Evolutionary conservation across 371 early-diverging fungal genomes (phyloP), one percentile per base, ranked within the genome.

Genomic region (Parasitella parasitica): DNA sequence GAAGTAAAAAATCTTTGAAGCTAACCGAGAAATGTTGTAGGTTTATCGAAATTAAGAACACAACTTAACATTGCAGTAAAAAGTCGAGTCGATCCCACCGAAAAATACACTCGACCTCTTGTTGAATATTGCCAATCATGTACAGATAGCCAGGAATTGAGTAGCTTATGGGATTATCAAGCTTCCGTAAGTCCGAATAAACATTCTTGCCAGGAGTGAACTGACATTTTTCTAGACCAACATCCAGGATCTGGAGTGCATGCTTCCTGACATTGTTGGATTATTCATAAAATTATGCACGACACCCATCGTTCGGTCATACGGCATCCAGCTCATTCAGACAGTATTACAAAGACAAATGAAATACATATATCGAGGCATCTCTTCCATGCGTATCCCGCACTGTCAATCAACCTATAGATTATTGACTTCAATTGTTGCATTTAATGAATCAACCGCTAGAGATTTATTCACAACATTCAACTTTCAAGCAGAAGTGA

Each of bases 341-440:
- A 67, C 73, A 3, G 59, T 76, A 15, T 54, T 73, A 32, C 65
- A 68, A 36, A 41, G 69, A 54, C 76, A 69, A 16, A 84, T 94
- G 79, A 95, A 94, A 70, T 94, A 90, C 71, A 82, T 97, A 22
- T 95, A 95, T 70, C 83, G 91, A 27, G 94, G 93, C 30, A 82
- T 97, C 80, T 91, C 89, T 2, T 78, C 83, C 8, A 90, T 94
- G 56, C 62, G 73, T 50, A 67, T 76, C 48, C 74, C 76, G 32
- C 72, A 74, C 7, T 73, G 73, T 53, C 72, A 74, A 48, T 70
- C 81, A 1, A 74, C 73, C 8, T 76, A 76, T 55, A 63, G 69
- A 16, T 52, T 81, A 11, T 43, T 81, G 38, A 70, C 69, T 9
- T 62, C 81, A 0, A 75, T 81, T 28, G 72, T 69, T 4, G 70